Percentiles rank a stretch among this genome's conserved stretches.
Evolutionary conservation across 345 rosid species (phyloP).

Genomic region (Eucalyptus urophylla): DNA sequence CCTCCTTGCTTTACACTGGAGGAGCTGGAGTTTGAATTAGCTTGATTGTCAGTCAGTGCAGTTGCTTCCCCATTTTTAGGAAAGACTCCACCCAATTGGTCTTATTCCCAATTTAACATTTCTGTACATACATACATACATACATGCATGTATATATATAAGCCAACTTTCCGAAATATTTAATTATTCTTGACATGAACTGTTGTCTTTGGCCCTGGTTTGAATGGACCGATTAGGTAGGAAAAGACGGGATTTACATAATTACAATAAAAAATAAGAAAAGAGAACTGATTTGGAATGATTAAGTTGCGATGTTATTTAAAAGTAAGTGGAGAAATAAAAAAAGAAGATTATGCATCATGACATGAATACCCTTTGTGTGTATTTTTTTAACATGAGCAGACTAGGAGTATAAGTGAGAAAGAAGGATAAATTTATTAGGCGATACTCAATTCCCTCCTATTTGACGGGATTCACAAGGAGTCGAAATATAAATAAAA

Average conservation of each 20-base stretch:
- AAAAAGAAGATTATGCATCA: neutral
- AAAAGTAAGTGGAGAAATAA: fast-evolving
- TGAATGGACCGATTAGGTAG: neutral
- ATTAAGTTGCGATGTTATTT: neutral
- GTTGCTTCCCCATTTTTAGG: neutral
- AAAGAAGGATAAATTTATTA: neutral
- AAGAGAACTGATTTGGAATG: neutral
- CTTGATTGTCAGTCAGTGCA: neutral
- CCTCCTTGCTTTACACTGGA: neutral
- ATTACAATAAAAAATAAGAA: fast-evolving
- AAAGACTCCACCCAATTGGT: neutral
- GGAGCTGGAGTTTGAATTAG: neutral
- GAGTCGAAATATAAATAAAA: neutral
- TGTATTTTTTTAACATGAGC: neutral
- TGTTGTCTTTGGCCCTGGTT: neutral
- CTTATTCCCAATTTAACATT: neutral
- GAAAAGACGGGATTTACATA: neutral
- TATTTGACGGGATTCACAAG: fast-evolving
- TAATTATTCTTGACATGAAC: neutral
- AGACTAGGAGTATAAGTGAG: neutral
- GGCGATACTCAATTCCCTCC: neutral
- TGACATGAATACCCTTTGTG: neutral
- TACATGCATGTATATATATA: too few species aligned
- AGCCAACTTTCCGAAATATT: neutral
- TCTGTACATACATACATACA: neutral